These are phyloP conservation scores for Zarea fungicola DNA, from an alignment of 2,329 filamentous ascomycete genomes.

Conservation along the genomic window DNA sequence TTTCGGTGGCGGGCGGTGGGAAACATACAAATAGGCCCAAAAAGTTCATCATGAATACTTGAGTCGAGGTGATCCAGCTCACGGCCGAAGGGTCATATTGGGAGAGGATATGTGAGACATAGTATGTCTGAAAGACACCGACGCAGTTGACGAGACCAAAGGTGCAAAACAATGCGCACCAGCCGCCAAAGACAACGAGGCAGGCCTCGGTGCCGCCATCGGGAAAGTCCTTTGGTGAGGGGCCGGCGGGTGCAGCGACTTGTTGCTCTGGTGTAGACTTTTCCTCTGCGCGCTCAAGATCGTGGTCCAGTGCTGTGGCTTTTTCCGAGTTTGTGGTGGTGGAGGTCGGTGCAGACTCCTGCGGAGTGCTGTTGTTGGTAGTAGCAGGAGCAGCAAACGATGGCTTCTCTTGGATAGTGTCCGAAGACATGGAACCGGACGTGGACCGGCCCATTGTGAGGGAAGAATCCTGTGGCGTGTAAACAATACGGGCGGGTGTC, in stretches of 20 bases:
- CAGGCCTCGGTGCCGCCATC: conserved; percentile 55
- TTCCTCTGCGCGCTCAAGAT: neutral
- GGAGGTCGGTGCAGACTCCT: no score
- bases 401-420: conserved; percentile 21
- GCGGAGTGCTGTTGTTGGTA: neutral
- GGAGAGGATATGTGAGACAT: conserved; percentile 42
- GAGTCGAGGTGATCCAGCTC: conserved; percentile 55
- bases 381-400: neutral
- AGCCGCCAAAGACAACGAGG: conserved; percentile 48
- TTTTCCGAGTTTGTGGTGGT: neutral
- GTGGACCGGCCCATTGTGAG: conserved; percentile 21
- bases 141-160: conserved; percentile 41
- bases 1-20: conserved; percentile 25
- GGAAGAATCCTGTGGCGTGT: neutral
- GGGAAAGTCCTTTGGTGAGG: conserved; percentile 47
- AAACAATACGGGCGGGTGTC: neutral
- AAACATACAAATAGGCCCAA: conserved; percentile 42
- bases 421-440: conserved; percentile 21
- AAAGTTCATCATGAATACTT: conserved; percentile 44
- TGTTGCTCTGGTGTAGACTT: conserved; percentile 10
- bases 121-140: conserved; percentile 57
- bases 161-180: conserved; percentile 38
- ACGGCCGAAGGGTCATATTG: conserved; percentile 46
- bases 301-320: neutral
- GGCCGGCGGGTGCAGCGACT: conserved; percentile 14